Evolutionary conservation across 176 grass and related monocot genomes (phyloP).

Genomic region (Carex kokanica): DNA sequence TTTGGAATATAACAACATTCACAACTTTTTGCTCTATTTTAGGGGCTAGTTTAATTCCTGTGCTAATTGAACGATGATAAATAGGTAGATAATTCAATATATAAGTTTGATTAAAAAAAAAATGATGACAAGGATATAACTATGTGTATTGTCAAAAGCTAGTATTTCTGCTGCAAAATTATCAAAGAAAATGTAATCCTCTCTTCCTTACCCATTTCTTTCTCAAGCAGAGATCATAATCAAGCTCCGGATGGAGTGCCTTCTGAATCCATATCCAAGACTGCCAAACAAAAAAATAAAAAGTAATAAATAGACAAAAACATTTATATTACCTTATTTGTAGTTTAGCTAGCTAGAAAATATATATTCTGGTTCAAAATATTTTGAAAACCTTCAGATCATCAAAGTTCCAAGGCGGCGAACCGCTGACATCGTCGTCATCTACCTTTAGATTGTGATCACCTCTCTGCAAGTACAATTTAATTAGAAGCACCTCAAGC

Average conservation of each 20-base stretch:
- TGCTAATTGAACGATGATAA: too few species aligned
- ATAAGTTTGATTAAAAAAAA: too few species aligned
- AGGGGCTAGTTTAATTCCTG: too few species aligned
- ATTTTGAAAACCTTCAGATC: constrained; percentile 63
- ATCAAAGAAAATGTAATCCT: neutral
- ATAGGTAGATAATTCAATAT: too few species aligned
- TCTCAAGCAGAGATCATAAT: constrained; percentile 70
- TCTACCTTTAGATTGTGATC: constrained; percentile 52
- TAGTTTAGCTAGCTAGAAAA: neutral
- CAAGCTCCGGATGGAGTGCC: constrained; percentile 92
- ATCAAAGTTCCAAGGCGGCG: constrained; percentile 63
- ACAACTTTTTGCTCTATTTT: neutral
- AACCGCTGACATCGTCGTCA: constrained; percentile 33
- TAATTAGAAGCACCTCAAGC: neutral
- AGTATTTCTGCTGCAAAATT: neutral
- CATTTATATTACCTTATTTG: neutral
- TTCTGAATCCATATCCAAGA: constrained; percentile 99
- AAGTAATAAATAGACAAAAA: neutral
- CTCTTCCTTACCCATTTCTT: constrained; percentile 82
- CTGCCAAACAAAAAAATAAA: constrained; percentile 28
- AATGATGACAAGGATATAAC: neutral
- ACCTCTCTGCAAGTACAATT: constrained; percentile 46
- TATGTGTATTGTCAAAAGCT: neutral
- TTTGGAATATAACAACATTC: neutral
- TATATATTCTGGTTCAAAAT: neutral